Base-by-base conservation (phyloP, 2,329 filamentous ascomycete genomes). In the Cladosporium sp. region DNA sequence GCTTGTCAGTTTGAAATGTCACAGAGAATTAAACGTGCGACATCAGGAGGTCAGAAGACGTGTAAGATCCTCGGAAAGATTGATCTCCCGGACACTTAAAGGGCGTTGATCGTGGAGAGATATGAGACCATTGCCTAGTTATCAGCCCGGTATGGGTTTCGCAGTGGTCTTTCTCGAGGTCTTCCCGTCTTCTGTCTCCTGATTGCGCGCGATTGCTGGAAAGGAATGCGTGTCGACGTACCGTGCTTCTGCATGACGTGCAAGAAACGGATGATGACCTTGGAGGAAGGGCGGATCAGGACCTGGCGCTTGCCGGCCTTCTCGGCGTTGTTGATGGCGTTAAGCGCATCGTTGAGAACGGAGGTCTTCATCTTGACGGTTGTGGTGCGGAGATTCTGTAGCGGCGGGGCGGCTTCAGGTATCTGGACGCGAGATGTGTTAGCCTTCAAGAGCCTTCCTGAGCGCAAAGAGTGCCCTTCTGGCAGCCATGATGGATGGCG, bases 11-110 rank as follows among this genome's bases (percentile, higher is more conserved):
- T 11, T 59, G 61, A 35, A 75, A 86, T 98, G 92, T 98, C 85
- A 91, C 92, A 88, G 89, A 85, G 86, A 89, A 90, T 89, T 96
- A 96, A 97, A 97, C 89, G 90, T 91, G 87, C 85, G 84, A 91
- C 89, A 84, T 93, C 91, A 95, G 80, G 81, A 84, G 62, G 62
- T 91, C 88, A 85, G 90, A 89, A 88, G 92, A 96, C 90, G 91
- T 97, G 93, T 97, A 96, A 97, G 93, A 94, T 90, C 90, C 88
- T 89, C 89, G 89, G 76, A 72, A 72, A 72, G 75, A 71, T 91
- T 84, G 81, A 95, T 99, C 83, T 99, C 91, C 96, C 95, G 94
- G 92, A 88, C 89, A 96, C 89, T 98, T 98, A 99, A 98, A 99
- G 92, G 93, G 92, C 94, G 92, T 89, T 90, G 86, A 89, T 90